Conservation (phyloP, 129 eudicot genomes). For the Flaveria robusta region DNA sequence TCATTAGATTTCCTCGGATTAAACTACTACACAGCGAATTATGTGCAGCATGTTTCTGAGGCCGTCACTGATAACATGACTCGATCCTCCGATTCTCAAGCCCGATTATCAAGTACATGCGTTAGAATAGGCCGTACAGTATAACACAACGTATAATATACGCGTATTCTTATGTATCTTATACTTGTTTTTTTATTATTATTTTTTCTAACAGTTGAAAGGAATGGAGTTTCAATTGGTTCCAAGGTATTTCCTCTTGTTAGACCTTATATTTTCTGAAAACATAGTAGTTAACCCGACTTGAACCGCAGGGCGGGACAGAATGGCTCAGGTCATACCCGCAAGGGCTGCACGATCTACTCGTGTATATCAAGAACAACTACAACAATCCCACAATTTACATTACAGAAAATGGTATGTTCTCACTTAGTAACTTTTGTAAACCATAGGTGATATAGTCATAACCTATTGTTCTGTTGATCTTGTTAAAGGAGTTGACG, state of each 20-base stretch:
- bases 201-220: slow-evolving; percentile 34
- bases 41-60: slow-evolving; percentile 44
- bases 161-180: neutral
- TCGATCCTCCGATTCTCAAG: slow-evolving; percentile 45
- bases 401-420: slow-evolving; percentile 64
- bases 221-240: slow-evolving; percentile 57
- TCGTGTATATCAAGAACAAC: slow-evolving; percentile 45
- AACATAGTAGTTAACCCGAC: neutral
- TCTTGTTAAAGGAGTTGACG: slow-evolving; percentile 51
- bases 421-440: neutral
- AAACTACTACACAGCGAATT: slow-evolving; percentile 61
- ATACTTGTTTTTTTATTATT: neutral
- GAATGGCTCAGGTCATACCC: slow-evolving; percentile 60
- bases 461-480: neutral
- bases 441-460: too few species aligned
- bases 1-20: slow-evolving; percentile 68
- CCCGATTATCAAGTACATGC: slow-evolving; percentile 39
- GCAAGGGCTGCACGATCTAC: slow-evolving; percentile 47
- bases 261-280: neutral
- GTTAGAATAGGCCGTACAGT: neutral
- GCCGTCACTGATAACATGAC: slow-evolving; percentile 34
- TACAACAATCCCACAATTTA: slow-evolving; percentile 58
- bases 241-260: slow-evolving; percentile 32
- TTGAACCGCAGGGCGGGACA: slow-evolving; percentile 46
- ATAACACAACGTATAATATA: neutral